A percentile compares a stretch with the other conserved stretches of the same genome.
These are phyloP conservation scores for Taiozyma sp. DNA, from an alignment of 1,139 yeast genomes.

Conservation along the genomic window DNA sequence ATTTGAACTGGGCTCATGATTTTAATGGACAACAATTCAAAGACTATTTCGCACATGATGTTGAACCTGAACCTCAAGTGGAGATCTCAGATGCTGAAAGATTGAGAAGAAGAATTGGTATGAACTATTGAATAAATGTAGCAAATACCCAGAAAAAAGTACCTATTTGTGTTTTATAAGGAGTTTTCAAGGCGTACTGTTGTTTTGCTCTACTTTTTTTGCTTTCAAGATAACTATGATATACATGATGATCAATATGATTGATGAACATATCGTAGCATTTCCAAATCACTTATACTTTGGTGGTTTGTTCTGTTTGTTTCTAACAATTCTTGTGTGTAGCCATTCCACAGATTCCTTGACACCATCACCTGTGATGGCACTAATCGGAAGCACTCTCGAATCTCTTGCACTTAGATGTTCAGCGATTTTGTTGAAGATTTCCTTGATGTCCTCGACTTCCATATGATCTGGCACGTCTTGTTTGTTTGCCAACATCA, in stretches of 20 bases:
- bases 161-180: not conserved
- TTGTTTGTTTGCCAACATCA: conserved; percentile 95
- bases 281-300: conserved; percentile 8
- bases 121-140: conserved; percentile 17
- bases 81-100: conserved; percentile 4
- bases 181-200: not conserved
- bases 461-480: conserved; percentile 84
- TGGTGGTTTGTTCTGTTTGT: conserved; percentile 74
- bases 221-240: not conserved
- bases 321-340: conserved; percentile 68
- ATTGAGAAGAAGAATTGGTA: conserved; percentile 19
- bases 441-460: conserved; percentile 71
- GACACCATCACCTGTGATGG: conserved; percentile 82
- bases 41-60: conserved; percentile 13
- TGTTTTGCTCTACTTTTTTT: not conserved
- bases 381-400: conserved; percentile 85
- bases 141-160: not conserved
- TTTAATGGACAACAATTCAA: conserved; percentile 24
- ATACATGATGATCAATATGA: not conserved
- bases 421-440: conserved; percentile 76
- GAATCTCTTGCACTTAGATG: conserved; percentile 87
- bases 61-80: conserved; percentile 9
- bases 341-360: conserved; percentile 89
- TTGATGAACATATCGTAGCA: not conserved
- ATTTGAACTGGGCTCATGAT: conserved; percentile 48